These are phyloP conservation scores for Cruciata laevipes DNA, from an alignment of 257 asterid species.

Conservation along the genomic window DNA sequence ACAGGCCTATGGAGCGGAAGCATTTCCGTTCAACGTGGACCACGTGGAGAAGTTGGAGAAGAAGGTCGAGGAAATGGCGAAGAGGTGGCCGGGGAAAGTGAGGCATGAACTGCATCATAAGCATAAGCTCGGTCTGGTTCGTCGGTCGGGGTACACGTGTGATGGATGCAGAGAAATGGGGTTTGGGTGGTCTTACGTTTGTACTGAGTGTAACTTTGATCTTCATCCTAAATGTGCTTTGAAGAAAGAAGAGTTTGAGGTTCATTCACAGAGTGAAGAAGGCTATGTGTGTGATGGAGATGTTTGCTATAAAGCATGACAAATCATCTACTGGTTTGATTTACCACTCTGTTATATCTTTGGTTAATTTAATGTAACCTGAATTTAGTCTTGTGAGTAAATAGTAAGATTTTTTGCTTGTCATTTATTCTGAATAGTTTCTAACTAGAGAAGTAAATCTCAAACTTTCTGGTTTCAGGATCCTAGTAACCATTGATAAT, in stretches of 20 bases:
- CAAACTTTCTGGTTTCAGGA: too few relatives aligned
- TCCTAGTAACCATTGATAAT: too few relatives aligned
- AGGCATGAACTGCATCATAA: conserved; percentile 23
- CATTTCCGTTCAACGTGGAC: conserved; percentile 27
- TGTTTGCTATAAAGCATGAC: conserved; percentile 23
- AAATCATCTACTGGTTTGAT: not conserved
- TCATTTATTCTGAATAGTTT: not conserved
- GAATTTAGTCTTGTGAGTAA: not conserved
- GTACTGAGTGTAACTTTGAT: conserved; percentile 23
- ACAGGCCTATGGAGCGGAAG: conserved; percentile 23
- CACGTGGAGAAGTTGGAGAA: conserved; percentile 16
- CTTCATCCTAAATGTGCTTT: conserved; percentile 36
- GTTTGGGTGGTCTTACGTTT: conserved; percentile 28
- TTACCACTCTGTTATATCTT: not conserved
- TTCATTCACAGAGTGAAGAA: conserved; percentile 14
- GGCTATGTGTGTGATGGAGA: conserved; percentile 27
- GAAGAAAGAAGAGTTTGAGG: conserved; percentile 13
- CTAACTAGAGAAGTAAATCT: too few relatives aligned
- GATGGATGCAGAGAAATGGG: conserved; percentile 30
- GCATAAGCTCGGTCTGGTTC: conserved; percentile 20
- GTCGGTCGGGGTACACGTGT: conserved; percentile 20
- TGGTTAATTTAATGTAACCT: not conserved
- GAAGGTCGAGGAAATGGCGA: conserved; percentile 17
- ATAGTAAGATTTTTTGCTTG: not conserved
- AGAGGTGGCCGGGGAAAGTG: conserved; percentile 27